Conservation (phyloP, 495 filamentous ascomycete species). For the Aspergillus egyptiacus region DNA sequence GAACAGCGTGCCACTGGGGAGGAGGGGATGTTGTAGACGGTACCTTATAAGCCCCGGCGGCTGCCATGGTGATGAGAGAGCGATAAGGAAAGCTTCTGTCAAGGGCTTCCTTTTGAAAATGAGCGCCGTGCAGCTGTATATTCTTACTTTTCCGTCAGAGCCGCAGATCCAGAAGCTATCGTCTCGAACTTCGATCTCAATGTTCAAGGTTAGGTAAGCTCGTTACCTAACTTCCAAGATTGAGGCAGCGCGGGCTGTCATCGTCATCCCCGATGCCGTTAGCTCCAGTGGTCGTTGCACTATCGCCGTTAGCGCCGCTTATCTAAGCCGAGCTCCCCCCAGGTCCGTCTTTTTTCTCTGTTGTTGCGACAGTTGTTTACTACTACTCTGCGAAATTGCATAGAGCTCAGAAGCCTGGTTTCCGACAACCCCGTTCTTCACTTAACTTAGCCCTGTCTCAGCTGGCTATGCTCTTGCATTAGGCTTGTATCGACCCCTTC, state of each 20-base stretch:
- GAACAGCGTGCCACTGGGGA: neutral
- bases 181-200: neutral
- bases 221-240: no score
- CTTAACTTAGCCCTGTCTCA: neutral
- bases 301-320: conserved; percentile 16
- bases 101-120: no score
- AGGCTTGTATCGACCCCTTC: no score
- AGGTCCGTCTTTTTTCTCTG: conserved; percentile 3
- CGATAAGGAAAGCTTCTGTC: no score
- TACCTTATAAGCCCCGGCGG: conserved; percentile 39
- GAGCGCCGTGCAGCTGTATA: no score
- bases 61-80: conserved; percentile 33
- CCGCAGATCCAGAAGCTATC: neutral
- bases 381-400: conserved; percentile 3
- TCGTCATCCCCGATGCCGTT: conserved; percentile 14
- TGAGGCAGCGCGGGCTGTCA: neutral
- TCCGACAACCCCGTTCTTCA: neutral
- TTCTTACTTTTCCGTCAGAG: no score
- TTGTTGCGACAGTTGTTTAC: conserved; percentile 18
- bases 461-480: no score
- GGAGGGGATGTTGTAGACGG: conserved; percentile 4
- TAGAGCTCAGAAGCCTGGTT: conserved; percentile 1
- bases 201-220: no score
- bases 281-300: neutral
- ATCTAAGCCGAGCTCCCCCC: conserved; percentile 19